These are phyloP conservation scores for Pilobolus umbonatus DNA, from an alignment of 192 early-diverging fungal species.

Conservation along the genomic window DNA sequence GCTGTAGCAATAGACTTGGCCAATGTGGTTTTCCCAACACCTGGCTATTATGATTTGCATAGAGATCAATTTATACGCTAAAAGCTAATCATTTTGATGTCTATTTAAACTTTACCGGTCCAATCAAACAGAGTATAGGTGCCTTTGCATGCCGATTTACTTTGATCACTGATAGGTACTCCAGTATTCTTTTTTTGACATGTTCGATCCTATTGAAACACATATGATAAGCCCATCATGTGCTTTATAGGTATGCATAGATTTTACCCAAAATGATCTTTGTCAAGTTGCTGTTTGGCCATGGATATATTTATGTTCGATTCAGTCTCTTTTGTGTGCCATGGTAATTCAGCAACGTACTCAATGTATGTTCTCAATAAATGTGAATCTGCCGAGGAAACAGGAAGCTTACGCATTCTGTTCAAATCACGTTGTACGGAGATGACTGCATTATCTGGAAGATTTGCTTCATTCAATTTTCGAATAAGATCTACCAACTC, in stretches of 20 bases:
- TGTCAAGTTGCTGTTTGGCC: conserved; percentile 64
- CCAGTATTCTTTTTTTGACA: conserved; percentile 79
- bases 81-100: neutral
- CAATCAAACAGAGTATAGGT: conserved; percentile 70
- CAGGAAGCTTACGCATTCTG: conserved; percentile 60
- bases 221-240: neutral
- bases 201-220: conserved; percentile 44
- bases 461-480: conserved; percentile 47
- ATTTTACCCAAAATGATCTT: conserved; percentile 61
- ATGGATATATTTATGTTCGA: conserved; percentile 54
- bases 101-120: conserved; percentile 52
- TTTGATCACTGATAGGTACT: conserved; percentile 79
- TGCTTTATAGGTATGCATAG: neutral
- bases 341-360: conserved; percentile 70
- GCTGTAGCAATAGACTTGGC: conserved; percentile 74
- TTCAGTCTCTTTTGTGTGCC: conserved; percentile 32
- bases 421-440: conserved; percentile 57
- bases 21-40: conserved; percentile 79
- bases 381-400: conserved; percentile 69
- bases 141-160: conserved; percentile 60
- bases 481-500: conserved; percentile 57
- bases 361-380: conserved; percentile 75
- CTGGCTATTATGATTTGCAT: conserved; percentile 8
- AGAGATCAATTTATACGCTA: neutral
- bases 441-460: conserved; percentile 54